Conservation (phyloP, 495 filamentous ascomycete genomes). For the Cenococcum geophilum region DNA sequence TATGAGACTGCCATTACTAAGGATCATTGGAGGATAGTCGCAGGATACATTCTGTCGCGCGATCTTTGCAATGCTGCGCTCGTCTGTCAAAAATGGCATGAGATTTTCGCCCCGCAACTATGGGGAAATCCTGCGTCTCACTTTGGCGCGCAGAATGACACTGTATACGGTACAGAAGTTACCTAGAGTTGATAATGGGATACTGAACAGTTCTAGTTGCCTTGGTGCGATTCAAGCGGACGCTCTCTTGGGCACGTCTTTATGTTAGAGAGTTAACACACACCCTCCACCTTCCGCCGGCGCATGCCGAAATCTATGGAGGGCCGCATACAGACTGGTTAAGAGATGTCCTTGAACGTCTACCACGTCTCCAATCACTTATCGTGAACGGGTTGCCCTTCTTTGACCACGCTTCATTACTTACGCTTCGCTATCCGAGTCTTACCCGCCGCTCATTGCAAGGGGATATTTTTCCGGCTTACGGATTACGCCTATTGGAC, state of each 20-base stretch:
- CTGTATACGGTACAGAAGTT: slow-evolving; percentile 43
- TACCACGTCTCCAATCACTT: slow-evolving; percentile 56
- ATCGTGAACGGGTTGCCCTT: slow-evolving; percentile 57
- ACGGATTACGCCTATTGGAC: slow-evolving; percentile 49
- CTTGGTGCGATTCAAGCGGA: slow-evolving; percentile 57
- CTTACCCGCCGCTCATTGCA: slow-evolving; percentile 14
- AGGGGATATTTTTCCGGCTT: slow-evolving; percentile 21
- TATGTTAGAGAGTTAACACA: slow-evolving; percentile 54
- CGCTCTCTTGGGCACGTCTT: slow-evolving; percentile 49
- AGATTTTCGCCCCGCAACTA: slow-evolving; percentile 54
- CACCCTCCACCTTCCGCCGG: slow-evolving; percentile 62
- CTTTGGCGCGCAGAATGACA: slow-evolving; percentile 58
- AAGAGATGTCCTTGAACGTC: slow-evolving; percentile 52
- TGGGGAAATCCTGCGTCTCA: slow-evolving; percentile 64
- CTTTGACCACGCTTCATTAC: slow-evolving; percentile 58
- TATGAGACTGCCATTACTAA: slow-evolving; percentile 54
- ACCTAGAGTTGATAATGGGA: neutral
- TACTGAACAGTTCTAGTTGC: slow-evolving; percentile 43
- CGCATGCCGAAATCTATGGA: slow-evolving; percentile 59
- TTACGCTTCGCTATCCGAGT: slow-evolving; percentile 40
- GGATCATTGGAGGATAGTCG: slow-evolving; percentile 57
- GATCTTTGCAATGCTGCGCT: slow-evolving; percentile 55
- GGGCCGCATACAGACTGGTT: slow-evolving; percentile 58
- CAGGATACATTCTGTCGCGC: slow-evolving; percentile 52
- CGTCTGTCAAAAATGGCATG: slow-evolving; percentile 55